These are phyloP conservation scores for Cercophora newfieldiana DNA, from an alignment of 495 filamentous ascomycete species.

Conservation along the genomic window DNA sequence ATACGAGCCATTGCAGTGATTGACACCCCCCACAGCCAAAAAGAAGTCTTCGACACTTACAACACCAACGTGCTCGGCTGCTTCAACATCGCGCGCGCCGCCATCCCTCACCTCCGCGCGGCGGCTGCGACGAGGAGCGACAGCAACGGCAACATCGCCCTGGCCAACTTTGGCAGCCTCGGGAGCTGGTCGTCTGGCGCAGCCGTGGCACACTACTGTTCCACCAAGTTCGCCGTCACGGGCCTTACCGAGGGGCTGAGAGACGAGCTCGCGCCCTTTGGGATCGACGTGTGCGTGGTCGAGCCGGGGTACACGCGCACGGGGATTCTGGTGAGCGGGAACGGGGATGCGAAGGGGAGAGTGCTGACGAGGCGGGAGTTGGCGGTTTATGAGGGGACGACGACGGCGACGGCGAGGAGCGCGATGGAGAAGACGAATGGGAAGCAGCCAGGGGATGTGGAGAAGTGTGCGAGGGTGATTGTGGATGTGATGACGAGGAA, in stretches of 20 bases:
- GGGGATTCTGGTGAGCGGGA: conserved; percentile 34
- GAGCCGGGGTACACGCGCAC: conserved; percentile 53
- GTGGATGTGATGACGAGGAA: conserved; percentile 46
- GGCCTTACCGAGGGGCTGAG: conserved; percentile 44
- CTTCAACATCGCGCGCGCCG: conserved; percentile 43
- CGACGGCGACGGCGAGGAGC: conserved; percentile 22
- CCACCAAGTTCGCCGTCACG: conserved; percentile 47
- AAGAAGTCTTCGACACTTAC: conserved; percentile 41
- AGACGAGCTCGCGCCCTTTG: conserved; percentile 44
- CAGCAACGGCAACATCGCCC: conserved; percentile 26
- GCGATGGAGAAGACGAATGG: conserved; percentile 28
- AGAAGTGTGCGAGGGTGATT: conserved; percentile 45
- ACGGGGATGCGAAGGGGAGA: conserved; percentile 20
- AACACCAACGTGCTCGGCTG: conserved; percentile 55
- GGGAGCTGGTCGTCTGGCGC: conserved; percentile 36
- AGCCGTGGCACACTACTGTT: conserved; percentile 34
- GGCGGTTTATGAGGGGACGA: conserved; percentile 31
- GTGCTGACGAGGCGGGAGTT: conserved; percentile 32
- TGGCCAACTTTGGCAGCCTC: conserved; percentile 51
- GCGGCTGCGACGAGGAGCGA: conserved; percentile 26
- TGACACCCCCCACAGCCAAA: conserved; percentile 27
- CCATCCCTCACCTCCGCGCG: conserved; percentile 47
- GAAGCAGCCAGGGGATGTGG: conserved; percentile 47
- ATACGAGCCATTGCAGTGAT: conserved; percentile 11
- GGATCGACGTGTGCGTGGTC: conserved; percentile 45